Evolutionary conservation across 2,329 filamentous ascomycete genomes (phyloP), one percentile per base, ranked within the genome.

Genomic region (Anthostomella pinea): DNA sequence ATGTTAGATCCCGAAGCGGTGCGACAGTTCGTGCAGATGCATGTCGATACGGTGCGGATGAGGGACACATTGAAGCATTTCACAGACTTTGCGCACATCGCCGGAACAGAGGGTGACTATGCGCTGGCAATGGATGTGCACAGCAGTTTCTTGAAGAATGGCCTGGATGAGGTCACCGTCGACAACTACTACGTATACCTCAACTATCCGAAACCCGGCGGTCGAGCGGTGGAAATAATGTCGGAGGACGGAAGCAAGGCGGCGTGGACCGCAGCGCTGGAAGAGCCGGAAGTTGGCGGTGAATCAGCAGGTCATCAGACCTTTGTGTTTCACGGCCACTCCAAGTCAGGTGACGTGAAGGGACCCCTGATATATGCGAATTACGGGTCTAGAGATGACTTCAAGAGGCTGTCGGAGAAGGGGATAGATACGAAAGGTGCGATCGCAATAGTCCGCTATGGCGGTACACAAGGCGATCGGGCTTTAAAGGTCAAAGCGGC

Each of bases 281-380:
- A 98, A 54, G 93, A 97, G 67, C 76, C 85, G 29, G 75, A 75
- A n/a, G 72, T 75, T 1, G 83, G 83, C 46, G 70, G 70, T n/a
- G 73, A 81, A 43, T 72, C 73, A 3, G 68, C 72, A 2, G 75
- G 79, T 18, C 75, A 79, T 49, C 83, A 91, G 63, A 90, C 87
- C 0, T 73, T 77, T 30, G 81, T 79, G 6, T 98, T 95, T 57
- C 91, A 97, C 59, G 93, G 87, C 2, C 81, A 93, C 58, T 95
- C 90, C 13, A 89, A 86, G 57, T 77, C 84, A 1, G 93, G 90
- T 27, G 85, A 93, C 53, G 89, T 91, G 23, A 85, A 77, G 17
- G 93, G 93, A 0, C 90, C 85, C 14, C 63, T 97, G 28, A 77
- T 98, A 1, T 98, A 95, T 60, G 91, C 85, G 35, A 96, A 97